Base-by-base conservation (phyloP, 2,329 filamentous ascomycete species). In the Emergomyces orientalis region DNA sequence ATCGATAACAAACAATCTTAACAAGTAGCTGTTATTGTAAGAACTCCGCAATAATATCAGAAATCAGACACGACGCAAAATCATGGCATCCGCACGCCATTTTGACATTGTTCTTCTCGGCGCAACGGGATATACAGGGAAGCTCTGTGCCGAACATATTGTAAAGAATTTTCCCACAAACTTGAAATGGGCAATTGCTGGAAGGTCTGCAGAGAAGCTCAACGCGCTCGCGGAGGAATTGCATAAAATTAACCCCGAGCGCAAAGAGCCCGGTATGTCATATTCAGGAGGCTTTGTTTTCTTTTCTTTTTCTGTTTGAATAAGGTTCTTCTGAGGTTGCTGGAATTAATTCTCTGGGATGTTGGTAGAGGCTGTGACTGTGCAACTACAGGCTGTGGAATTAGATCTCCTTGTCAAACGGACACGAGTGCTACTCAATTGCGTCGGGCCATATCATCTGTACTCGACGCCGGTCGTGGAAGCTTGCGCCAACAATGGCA, bases 101-200 rank as follows among this genome's bases (percentile, higher is more conserved):
- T 89, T 88, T 71, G 87, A 89, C 68, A 74, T 88, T 58, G 77
- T 89, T 52, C 77, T 90, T 41, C 80, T 88, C 25, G 87, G 87
- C 32, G 86, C 87, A 11, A 88, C 82, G 72, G 92, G 92, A 34
- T 96, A 95, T 76, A 97, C 92, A 0, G 92, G 92, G 47, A 87
- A 85, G 67, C 81, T 89, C 68, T 86, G 86, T 2, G 87, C 87
- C 34, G 87, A 95, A 73, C 86, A 94, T 74, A 88, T 96, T 70
- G 81, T 86, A 60, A 81, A 81, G 17, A 78, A 84, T 67, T 79
- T 91, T 0, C 88, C 91, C 0, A 90, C 88, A 22, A 84, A 90
- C 72, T 75, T 96, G 65, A 91, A 86, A 78, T 97, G 92, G 92
- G 92, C 90, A 17, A 80, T 97, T 62, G 90, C 91, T 55, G 92